Base-by-base conservation (phyloP, 2,329 filamentous ascomycete species). In the Metarhizium sp. region DNA sequence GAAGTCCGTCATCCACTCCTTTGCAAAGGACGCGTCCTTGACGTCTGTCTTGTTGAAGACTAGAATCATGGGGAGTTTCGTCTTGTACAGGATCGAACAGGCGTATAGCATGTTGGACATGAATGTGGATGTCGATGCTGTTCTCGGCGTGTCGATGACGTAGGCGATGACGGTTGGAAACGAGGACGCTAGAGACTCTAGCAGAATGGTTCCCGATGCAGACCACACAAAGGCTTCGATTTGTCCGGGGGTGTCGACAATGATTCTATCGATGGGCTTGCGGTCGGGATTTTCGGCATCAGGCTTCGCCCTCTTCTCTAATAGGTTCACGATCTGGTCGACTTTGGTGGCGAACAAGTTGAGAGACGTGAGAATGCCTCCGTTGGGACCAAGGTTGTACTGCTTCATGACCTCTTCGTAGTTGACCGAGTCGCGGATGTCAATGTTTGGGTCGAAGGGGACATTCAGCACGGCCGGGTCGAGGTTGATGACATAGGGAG, bases 71-170 rank as follows among this genome's bases (percentile, higher is more conserved):
- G 94, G 94, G 0, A 99, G 78, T 69, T 95, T 96, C 2, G 92
- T 97, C 77, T 97, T 97, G 81, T 99, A 99, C 16, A 99, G 81
- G 60, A 99, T 99, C 58, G 89, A 95, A 78, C 94, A 97, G 25
- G 94, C 94, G 71, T 99, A 99, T 47, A 99, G 85, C 94, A 99
- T 99, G 74, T 99, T 99, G 69, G 89, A 95, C 94, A 99, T 99
- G 73, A 99, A 99, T 0, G 94, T 99, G 59, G 88, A 92, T 0
- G 94, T 97, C 43, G 90, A 95, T 40, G 88, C 85, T 14, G 92
- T 95, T 54, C 94, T 85, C 3, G 95, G 94, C 2, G 94, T 99
- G 72, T 99, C 94, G 71, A 99, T 96, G 57, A 99, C 82, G 73
- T 97, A 99, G 55, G 94, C 94, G 63, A 99, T 90, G 45, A 99